phyloP scores from a whole-genome alignment of 352 stramenopile genomes.

The Phytophthora cactorum region DNA sequence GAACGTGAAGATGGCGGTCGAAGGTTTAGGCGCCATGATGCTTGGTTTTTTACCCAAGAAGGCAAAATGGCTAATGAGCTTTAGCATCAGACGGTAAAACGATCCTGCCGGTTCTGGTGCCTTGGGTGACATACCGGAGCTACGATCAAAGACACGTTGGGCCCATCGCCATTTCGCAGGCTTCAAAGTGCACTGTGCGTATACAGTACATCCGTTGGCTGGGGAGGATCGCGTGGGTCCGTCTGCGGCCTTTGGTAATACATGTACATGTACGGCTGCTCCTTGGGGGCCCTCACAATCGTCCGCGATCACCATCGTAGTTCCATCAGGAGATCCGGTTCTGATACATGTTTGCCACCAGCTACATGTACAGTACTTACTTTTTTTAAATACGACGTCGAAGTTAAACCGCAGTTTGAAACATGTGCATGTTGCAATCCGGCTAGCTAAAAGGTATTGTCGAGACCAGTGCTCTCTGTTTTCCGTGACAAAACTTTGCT shows the following conservation, averaged over 20 bases:
- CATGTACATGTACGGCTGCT: not conserved
- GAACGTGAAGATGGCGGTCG: slow-evolving; percentile 28
- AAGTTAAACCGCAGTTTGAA: slow-evolving; percentile 28
- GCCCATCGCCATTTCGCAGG: not conserved
- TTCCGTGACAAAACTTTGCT: not conserved
- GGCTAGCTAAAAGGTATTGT: not conserved
- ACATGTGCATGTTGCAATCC: too few species aligned
- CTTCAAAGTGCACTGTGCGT: slow-evolving; percentile 3
- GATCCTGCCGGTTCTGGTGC: not conserved
- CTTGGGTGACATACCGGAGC: slow-evolving; percentile 3
- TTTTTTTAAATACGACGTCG: slow-evolving; percentile 5
- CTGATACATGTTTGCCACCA: slow-evolving; percentile 7
- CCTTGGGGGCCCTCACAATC: slow-evolving; percentile 14
- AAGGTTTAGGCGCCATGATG: slow-evolving; percentile 19
- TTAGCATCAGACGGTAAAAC: not conserved
- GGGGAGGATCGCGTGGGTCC: slow-evolving; percentile 5
- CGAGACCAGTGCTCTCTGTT: not conserved
- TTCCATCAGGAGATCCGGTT: slow-evolving; percentile 23
- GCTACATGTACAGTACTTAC: too few species aligned
- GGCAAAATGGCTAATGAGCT: slow-evolving; percentile 22
- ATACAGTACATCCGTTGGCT: slow-evolving; percentile 9
- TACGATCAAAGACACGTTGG: slow-evolving; percentile 21
- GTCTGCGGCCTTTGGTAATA: slow-evolving; percentile 17
- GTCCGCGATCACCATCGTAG: slow-evolving; percentile 5
- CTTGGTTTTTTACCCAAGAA: slow-evolving; percentile 2